These are phyloP conservation scores for Nicotiana knightiana DNA, from an alignment of 257 asterid species.

Conservation along the genomic window DNA sequence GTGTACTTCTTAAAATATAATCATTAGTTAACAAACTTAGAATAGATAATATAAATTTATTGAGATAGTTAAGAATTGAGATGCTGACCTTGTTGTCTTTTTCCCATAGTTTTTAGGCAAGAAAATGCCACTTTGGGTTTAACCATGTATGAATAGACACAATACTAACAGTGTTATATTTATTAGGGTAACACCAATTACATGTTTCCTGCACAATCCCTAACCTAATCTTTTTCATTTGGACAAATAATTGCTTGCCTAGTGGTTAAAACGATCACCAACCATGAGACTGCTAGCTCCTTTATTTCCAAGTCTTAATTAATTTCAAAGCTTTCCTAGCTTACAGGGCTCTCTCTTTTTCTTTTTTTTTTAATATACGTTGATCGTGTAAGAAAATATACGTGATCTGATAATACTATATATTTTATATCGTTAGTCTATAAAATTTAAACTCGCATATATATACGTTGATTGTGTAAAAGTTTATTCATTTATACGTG, in stretches of 20 bases:
- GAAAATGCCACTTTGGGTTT: background rate
- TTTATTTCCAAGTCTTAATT: background rate
- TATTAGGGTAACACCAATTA: background rate
- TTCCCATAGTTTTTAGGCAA: background rate
- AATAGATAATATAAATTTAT: background rate
- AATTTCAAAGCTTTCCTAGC: background rate
- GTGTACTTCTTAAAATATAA: too few relatives aligned
- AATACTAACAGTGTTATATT: background rate
- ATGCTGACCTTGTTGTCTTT: background rate
- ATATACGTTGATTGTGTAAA: too few relatives aligned
- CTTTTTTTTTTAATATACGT: too few relatives aligned
- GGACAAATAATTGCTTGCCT: background rate
- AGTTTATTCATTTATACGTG: too few relatives aligned
- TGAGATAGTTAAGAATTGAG: background rate
- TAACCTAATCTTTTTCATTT: background rate
- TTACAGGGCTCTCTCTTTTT: background rate
- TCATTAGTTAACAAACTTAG: background rate
- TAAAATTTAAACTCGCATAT: too few relatives aligned
- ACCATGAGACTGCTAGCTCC: background rate
- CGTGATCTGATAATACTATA: too few relatives aligned
- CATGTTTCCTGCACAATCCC: background rate
- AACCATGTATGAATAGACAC: background rate
- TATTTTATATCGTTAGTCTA: too few relatives aligned
- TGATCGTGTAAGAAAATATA: too few relatives aligned
- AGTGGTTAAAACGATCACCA: constrained; percentile 2